A percentile compares a stretch with the other conserved stretches of the same genome.
Evolutionary conservation across 306 rosid genomes (phyloP).

Genomic region (Quercus glauca): DNA sequence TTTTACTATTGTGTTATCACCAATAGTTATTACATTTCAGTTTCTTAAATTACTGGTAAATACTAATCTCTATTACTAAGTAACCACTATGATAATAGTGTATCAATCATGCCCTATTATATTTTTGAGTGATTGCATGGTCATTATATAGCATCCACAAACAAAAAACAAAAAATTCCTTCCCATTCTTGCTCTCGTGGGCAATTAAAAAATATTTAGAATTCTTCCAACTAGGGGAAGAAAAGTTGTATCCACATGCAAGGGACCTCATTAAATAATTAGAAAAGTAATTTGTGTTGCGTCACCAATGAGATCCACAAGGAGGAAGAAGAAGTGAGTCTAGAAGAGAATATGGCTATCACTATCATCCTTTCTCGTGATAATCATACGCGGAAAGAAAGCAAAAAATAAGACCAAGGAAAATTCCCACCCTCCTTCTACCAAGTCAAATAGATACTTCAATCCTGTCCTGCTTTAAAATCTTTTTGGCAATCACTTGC

Average conservation of each 20-base stretch:
- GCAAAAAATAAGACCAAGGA: not conserved
- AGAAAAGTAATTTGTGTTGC: too few relatives aligned
- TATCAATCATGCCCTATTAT: too few relatives aligned
- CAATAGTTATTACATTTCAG: too few relatives aligned
- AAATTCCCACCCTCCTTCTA: not conserved
- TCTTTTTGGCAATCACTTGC: not conserved
- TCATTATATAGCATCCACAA: too few relatives aligned
- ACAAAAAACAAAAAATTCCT: too few relatives aligned
- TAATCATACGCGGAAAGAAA: not conserved
- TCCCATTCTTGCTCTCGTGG: too few relatives aligned
- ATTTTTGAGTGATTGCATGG: too few relatives aligned
- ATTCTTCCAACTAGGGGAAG: not conserved
- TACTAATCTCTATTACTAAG: too few relatives aligned
- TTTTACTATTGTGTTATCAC: too few relatives aligned
- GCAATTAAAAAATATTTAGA: not conserved
- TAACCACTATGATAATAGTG: too few relatives aligned
- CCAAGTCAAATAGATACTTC: not conserved
- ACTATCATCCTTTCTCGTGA: not conserved
- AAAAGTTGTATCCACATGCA: not conserved
- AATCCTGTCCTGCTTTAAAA: not conserved
- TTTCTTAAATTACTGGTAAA: too few relatives aligned
- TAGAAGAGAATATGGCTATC: not conserved
- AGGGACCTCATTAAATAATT: not conserved
- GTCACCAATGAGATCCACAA: not conserved
- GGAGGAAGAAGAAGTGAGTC: not conserved